Evolutionary conservation across 164 flowering plant species (phyloP), one percentile per base, ranked within the genome.

Genomic region (Berberis vulgaris): DNA sequence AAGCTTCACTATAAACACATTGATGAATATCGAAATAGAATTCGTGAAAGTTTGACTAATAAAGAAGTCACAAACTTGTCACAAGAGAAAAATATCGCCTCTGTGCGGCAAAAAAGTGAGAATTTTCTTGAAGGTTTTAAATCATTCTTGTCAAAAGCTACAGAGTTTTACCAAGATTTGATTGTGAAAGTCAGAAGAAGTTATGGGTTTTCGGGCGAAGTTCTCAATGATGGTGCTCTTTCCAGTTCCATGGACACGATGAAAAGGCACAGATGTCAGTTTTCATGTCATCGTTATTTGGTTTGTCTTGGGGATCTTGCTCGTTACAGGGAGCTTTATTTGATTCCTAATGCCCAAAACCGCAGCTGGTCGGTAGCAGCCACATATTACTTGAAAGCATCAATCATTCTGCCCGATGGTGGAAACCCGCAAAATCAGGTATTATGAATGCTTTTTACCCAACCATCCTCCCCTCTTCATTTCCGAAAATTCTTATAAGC

Each of bases 391-490:
- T 61, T 83, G 38, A 81, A 82, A 73, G 94, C 97, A 62, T 65
- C 87, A 49, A 67, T 57, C 60, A 72, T 82, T 66, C 87, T 89
- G 83, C 94, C 96, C 40, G 83, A 83, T 65, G 79, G 96, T 72
- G 97, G 97, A 64, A 88, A 86, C 64, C 90, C 97, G 11, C 97
- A 87, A 8, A 88, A 91, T 81, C 97, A 91, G 92, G 97, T 84
- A 78, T n/a, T 42, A 5, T 44, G 26, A 49, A 61, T 3, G 59
- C 8, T 52, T 12, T 11, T 13, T 56, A 54, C 41, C 26, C 26
- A 26, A 26, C 26, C 26, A 26, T 26, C 26, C 26, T 26, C 26
- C 26, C 26, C 26, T 26, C 26, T 26, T 26, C 26, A 26, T 26
- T 26, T 26, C 26, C 26, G 26, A 26, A 26, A 26, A 26, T 26